Percentiles rank a stretch among this genome's conserved stretches.
phyloP scores from a whole-genome alignment of 1,284 basidiomycete species.

The Ustilago loliicola region DNA sequence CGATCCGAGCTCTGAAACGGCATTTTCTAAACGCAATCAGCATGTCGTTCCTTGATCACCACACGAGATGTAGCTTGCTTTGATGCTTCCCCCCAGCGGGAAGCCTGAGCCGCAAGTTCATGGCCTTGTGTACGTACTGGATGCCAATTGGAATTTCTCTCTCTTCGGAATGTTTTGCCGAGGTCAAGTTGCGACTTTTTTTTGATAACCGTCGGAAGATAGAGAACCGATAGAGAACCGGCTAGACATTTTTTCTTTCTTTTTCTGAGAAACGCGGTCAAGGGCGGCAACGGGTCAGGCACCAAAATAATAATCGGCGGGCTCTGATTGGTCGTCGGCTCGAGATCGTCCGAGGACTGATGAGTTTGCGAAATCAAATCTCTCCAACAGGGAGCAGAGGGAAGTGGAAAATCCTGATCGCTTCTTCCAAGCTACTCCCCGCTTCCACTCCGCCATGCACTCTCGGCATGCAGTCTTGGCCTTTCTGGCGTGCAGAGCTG shows the following conservation, averaged over 20 bases:
- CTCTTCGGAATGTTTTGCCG: background rate
- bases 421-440: conserved; percentile 7
- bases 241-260: conserved; percentile 1
- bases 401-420: background rate
- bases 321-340: conserved; percentile 36
- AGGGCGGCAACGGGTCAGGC: background rate
- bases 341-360: conserved; percentile 22
- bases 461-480: background rate
- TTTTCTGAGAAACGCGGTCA: background rate
- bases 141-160: background rate
- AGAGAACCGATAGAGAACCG: conserved; percentile 1
- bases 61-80: background rate
- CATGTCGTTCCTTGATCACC: background rate
- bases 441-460: background rate
- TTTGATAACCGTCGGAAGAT: conserved; percentile 8
- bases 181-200: background rate
- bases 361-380: conserved; percentile 11
- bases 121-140: background rate
- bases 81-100: background rate
- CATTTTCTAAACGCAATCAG: background rate
- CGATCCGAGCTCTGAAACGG: background rate
- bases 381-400: background rate
- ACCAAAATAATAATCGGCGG: conserved; percentile 19
- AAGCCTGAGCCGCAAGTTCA: background rate
- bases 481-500: background rate